These are phyloP conservation scores for Asparagopsis taxiformis DNA, from an alignment of 31 red algal species.

Conservation along the genomic window DNA sequence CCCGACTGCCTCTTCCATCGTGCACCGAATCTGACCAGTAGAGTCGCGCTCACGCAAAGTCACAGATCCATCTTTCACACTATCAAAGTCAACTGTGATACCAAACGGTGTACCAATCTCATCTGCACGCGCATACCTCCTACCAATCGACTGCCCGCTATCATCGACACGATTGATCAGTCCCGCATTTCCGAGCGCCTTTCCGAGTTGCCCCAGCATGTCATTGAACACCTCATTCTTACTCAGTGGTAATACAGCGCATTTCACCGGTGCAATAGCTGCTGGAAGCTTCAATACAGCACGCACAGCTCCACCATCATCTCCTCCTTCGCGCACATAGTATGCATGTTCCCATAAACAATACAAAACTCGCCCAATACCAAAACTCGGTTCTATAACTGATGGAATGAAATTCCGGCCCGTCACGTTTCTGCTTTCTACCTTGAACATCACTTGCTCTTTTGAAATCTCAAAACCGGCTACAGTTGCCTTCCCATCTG, in stretches of 20 bases:
- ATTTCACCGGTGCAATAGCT: constrained; percentile 81
- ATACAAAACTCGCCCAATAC: constrained; percentile 84
- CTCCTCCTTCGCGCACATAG: constrained; percentile 82
- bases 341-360: constrained; percentile 89
- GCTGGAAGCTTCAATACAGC: constrained; percentile 61
- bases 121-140: constrained; percentile 90
- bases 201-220: constrained; percentile 31
- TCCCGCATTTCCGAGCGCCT: constrained; percentile 36
- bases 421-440: constrained; percentile 47
- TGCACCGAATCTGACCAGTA: constrained; percentile 80
- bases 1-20: constrained; percentile 1
- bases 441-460: constrained; percentile 62
- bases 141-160: constrained; percentile 82
- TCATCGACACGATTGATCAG: constrained; percentile 84
- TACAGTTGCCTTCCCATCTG: constrained; percentile 28
- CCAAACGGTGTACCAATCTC: constrained; percentile 97
- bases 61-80: constrained; percentile 63
- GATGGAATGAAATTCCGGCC: constrained; percentile 87
- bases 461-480: constrained; percentile 27
- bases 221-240: constrained; percentile 75
- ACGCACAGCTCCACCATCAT: constrained; percentile 53
- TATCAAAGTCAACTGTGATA: constrained; percentile 92
- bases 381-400: constrained; percentile 97
- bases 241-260: constrained; percentile 79
- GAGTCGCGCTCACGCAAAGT: constrained; percentile 96